A percentile compares a stretch with the other conserved stretches of the same genome.
Evolutionary conservation across 441 rosid genomes (phyloP).

Genomic region (Eutrema salsugineum): DNA sequence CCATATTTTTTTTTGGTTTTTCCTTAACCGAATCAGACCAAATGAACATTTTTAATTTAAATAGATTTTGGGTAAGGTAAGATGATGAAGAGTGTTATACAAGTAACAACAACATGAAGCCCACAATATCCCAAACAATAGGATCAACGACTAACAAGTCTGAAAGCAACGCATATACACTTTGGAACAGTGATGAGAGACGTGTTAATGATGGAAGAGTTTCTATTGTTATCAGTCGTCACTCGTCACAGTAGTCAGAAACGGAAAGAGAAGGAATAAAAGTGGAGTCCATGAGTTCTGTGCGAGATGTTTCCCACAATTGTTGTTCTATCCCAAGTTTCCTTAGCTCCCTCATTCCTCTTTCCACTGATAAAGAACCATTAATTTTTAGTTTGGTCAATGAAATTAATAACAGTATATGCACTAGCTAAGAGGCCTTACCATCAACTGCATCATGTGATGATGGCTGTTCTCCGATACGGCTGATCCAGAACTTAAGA

Average conservation of each 20-base stretch:
- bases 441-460: constrained; percentile 67
- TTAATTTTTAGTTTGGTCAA: not conserved
- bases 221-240: not conserved
- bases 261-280: constrained; percentile 29
- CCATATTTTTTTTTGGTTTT: not conserved
- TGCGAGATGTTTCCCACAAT: constrained; percentile 44
- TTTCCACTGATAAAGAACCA: constrained; percentile 30
- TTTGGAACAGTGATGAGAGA: not conserved
- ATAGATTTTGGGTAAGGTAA: not conserved
- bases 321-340: constrained; percentile 47
- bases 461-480: constrained; percentile 54
- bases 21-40: not conserved
- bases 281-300: constrained; percentile 53
- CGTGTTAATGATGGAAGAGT: not conserved
- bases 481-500: constrained; percentile 61
- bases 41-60: too few relatives aligned
- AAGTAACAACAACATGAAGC: constrained; percentile 2
- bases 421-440: constrained; percentile 7
- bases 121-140: not conserved
- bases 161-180: not conserved
- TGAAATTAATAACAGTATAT: not conserved
- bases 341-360: constrained; percentile 46
- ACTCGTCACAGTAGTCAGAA: constrained; percentile 28
- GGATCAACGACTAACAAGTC: not conserved
- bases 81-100: not conserved